Base-by-base conservation (phyloP, 371 early-diverging fungal species). In the Saksenaea oblongispora region DNA sequence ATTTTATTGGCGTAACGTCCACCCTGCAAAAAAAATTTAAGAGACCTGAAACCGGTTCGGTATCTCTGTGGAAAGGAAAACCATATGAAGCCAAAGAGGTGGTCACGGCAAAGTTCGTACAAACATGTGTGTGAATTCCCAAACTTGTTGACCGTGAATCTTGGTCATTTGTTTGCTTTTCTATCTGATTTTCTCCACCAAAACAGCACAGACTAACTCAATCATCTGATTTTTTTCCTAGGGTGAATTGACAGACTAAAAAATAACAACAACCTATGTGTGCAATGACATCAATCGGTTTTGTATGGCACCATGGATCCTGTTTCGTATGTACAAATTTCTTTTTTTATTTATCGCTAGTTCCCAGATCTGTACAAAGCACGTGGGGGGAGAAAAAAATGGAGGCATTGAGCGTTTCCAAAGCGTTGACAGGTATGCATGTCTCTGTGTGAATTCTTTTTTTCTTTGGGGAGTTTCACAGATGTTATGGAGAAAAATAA, bases 311-410 rank as follows among this genome's bases (percentile, higher is more conserved):
- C n/a, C 51, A 10, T 18, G 10, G 8, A 18, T 22, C 24, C 51
- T 47, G 51, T 10, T 7, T 47, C 17, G 9, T 47, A 47, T 47
- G 22, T 47, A 47, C 51, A 47, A 26, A 47, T 18, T 44, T 47
- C 51, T 22, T 47, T 47, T 47, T 47, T 47, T 47, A 47, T 47
- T 47, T 47, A 22, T 47, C 5, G 17, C 22, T 22, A 22, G 10
- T 47, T 47, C 51, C 51, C 51, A 47, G 51, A 47, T 47, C 24
- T 47, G 24, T 47, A 47, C 51, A 47, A 47, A 39, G 9, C 51
- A 47, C 27, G 51, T 47, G 11, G 17, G n/a, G 51, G 51, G 22
- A 47, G 22, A 22, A 7, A 8, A 22, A 22, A n/a, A 17, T 14
- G 42, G 8, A 22, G 22, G 11, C 9, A 22, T 3, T 22, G 22